Conservation (phyloP, 345 rosid species). For the Dipteronia sinensis region DNA sequence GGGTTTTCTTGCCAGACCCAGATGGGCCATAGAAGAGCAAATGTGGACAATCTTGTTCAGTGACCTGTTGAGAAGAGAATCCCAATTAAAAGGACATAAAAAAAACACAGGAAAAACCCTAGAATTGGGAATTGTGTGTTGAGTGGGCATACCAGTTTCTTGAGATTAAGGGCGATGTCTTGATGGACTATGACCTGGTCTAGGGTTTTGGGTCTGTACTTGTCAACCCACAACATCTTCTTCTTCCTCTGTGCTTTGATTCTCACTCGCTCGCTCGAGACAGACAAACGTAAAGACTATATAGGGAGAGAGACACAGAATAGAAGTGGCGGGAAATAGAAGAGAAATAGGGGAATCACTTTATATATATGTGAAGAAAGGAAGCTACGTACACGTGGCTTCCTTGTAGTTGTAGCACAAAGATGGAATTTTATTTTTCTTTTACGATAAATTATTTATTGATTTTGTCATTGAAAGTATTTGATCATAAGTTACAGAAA, state of each 20-base stretch:
- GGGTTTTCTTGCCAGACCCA: constrained; percentile 99
- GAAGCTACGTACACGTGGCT: background rate
- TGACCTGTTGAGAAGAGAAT: constrained; percentile 46
- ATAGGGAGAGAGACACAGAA: background rate
- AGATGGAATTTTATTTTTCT: no score
- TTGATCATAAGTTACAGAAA: no score
- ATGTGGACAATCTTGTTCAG: constrained; percentile 96
- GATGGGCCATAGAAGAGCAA: constrained; percentile 96
- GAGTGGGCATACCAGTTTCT: constrained; percentile 65
- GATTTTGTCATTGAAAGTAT: background rate
- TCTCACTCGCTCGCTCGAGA: background rate
- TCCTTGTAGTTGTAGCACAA: no score
- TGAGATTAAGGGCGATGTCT: constrained; percentile 81
- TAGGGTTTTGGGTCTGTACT: constrained; percentile 93
- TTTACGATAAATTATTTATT: no score
- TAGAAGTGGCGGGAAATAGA: constrained; percentile 28
- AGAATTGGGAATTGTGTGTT: background rate
- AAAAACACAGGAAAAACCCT: background rate
- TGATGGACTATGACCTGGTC: constrained; percentile 78
- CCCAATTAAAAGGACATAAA: background rate
- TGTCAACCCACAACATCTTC: constrained; percentile 98
- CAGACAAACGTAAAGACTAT: background rate
- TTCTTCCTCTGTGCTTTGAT: constrained; percentile 15
- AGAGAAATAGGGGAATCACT: background rate
- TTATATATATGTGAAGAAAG: constrained; percentile 1